Percentiles rank a stretch among this genome's conserved stretches.
These are phyloP conservation scores for Excoecaria cochinchinensis DNA, from an alignment of 345 rosid species.

Conservation along the genomic window DNA sequence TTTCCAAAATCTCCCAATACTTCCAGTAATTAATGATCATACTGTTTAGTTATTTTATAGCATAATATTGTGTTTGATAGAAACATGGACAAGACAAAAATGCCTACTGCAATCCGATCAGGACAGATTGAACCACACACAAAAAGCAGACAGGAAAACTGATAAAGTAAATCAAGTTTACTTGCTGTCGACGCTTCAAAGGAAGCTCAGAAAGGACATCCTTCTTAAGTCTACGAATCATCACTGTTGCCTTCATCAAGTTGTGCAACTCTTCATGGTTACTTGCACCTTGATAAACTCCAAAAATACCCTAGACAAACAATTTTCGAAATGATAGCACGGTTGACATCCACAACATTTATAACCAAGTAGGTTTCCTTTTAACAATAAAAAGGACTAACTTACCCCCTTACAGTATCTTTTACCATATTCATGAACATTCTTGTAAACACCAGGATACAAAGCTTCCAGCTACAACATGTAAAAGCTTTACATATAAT, in stretches of 20 bases:
- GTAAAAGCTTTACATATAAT: constrained; percentile 10
- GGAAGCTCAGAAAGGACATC: constrained; percentile 94
- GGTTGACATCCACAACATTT: background rate
- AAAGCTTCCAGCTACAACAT: constrained; percentile 80
- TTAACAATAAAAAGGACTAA: constrained; percentile 8
- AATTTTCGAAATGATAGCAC: constrained; percentile 11
- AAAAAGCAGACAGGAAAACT: background rate
- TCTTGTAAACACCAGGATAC: constrained; percentile 79
- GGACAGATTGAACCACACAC: background rate
- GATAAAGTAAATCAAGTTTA: constrained; percentile 10
- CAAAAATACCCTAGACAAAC: constrained; percentile 67
- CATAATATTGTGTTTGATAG: constrained; percentile 10
- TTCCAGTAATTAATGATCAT: constrained; percentile 1
- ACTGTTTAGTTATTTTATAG: background rate
- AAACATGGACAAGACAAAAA: background rate
- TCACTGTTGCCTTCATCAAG: constrained; percentile 92
- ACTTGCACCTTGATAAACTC: constrained; percentile 87
- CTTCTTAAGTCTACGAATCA: constrained; percentile 93
- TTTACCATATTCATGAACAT: constrained; percentile 79
- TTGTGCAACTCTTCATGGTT: constrained; percentile 97
- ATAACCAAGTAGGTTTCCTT: background rate
- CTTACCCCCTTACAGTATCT: constrained; percentile 93
- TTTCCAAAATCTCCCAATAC: background rate
- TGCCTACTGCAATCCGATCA: background rate
- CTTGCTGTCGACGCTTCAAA: constrained; percentile 90